Conservation (phyloP, 2,329 filamentous ascomycete genomes). For the Xylaria sp. region DNA sequence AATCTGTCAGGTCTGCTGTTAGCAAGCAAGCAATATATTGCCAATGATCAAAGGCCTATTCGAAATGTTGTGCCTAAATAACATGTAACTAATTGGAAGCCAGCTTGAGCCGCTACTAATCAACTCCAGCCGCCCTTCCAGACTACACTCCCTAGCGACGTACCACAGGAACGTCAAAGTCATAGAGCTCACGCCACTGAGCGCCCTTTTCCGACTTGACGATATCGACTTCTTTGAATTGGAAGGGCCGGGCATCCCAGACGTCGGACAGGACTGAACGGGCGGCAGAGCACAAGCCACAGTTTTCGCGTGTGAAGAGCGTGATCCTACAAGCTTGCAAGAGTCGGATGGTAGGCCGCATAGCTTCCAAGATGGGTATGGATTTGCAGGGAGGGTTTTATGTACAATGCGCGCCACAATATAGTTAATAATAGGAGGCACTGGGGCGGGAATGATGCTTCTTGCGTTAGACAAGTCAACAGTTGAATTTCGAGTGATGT, state of each 20-base stretch:
- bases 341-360: slow-evolving; percentile 63
- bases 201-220: slow-evolving; percentile 68
- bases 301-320: slow-evolving; percentile 77
- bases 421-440: too few species aligned
- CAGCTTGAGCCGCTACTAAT: neutral
- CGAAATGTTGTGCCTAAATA: neutral
- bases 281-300: slow-evolving; percentile 75
- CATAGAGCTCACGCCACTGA: slow-evolving; percentile 76
- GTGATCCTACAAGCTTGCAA: slow-evolving; percentile 73
- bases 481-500: too few species aligned
- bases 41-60: neutral
- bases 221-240: slow-evolving; percentile 75
- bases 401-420: too few species aligned
- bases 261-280: slow-evolving; percentile 75
- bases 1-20: slow-evolving; percentile 54
- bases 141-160: slow-evolving; percentile 42
- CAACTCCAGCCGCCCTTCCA: neutral
- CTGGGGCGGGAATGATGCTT: too few species aligned
- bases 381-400: too few species aligned
- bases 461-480: too few species aligned
- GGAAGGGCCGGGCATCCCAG: slow-evolving; percentile 73
- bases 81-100: neutral
- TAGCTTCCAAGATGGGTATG: too few species aligned
- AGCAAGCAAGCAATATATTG: slow-evolving; percentile 12
- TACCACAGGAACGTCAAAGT: slow-evolving; percentile 85